Base-by-base conservation (phyloP, 1,284 basidiomycete genomes). In the Sutorius eximius region DNA sequence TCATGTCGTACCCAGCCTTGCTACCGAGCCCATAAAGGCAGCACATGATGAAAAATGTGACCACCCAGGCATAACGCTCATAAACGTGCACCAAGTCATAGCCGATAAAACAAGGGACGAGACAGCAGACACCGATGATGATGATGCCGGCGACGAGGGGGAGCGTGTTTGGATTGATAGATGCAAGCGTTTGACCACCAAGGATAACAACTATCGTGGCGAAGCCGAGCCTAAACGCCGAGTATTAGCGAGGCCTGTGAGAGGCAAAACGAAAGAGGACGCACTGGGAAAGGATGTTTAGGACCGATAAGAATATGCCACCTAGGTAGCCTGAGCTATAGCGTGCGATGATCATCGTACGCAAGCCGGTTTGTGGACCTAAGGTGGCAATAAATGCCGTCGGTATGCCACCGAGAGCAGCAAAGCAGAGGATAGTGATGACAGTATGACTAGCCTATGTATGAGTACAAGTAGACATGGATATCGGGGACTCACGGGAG, bases 11-110 rank as follows among this genome's bases (percentile, higher is more conserved):
- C 1, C 82, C 78, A 0, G 78, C 81, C 12, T 76, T 73, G 15
- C 76, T 75, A 1, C 81, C 83, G 3, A 86, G 68, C 15, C 81
- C 85, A 60, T 80, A 80, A 40, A 79, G 72, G 61, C 82, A 79
- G 57, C 78, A 71, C 75, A 82, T 82, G 62, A 84, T 76, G 63
- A 83, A 70, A 52, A 81, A 70, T 32, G 79, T 75, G 27, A 79
- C 67, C 3, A 82, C 75, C 85, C 85, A 88, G 8, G 83, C 79
- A 57, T 82, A 85, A 12, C 82, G 76, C 59, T 87, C 84, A 63
- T 83, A 85, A 53, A 75, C 62, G 62, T 85, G 82, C 13, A 86
- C 73, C 51, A 82, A 70, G 53, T 78, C 62, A 62, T 86, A 80
- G 2, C 78, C 79, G 22, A 80, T 60, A 53, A 80, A 78, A 56